phyloP scores from a whole-genome alignment of 2,329 filamentous ascomycete genomes.

The Hymenoscyphus occultus region DNA sequence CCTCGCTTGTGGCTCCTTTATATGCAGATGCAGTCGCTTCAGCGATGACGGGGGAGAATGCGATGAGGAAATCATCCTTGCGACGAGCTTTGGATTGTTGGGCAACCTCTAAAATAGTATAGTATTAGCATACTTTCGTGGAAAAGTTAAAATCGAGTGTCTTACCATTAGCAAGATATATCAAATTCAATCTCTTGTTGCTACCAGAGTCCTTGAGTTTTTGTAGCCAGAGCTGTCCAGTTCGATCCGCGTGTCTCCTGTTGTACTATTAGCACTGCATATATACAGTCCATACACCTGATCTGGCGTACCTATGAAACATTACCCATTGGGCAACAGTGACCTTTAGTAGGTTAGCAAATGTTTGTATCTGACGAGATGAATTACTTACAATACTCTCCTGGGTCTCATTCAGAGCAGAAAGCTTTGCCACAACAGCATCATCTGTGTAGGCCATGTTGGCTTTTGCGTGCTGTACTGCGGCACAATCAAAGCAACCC shows the following conservation, averaged over 20 bases:
- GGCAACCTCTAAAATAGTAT: constrained; percentile 69
- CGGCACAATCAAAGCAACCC: not conserved
- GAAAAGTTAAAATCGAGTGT: no score
- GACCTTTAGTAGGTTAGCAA: constrained; percentile 42
- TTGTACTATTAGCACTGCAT: constrained; percentile 31
- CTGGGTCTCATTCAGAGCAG: constrained; percentile 92
- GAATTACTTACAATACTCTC: constrained; percentile 69
- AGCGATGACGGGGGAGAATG: constrained; percentile 87
- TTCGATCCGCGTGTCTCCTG: constrained; percentile 88
- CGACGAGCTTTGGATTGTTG: constrained; percentile 92
- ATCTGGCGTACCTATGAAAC: constrained; percentile 79
- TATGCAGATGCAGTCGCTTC: constrained; percentile 91
- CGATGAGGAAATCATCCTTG: constrained; percentile 88
- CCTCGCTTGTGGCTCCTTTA: constrained; percentile 79
- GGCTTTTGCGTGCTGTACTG: not conserved
- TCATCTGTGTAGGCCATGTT: constrained; percentile 94
- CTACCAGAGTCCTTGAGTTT: constrained; percentile 83
- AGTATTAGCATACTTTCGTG: constrained; percentile 8
- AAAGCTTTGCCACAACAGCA: constrained; percentile 90
- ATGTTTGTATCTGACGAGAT: not conserved
- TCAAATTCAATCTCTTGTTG: constrained; percentile 80
- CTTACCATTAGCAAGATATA: constrained; percentile 93
- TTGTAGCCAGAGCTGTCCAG: constrained; percentile 87
- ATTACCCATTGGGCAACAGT: constrained; percentile 99
- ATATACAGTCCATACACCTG: not conserved